These are phyloP conservation scores for Aspergillus campestris DNA, from an alignment of 495 filamentous ascomycete genomes.

Conservation along the genomic window DNA sequence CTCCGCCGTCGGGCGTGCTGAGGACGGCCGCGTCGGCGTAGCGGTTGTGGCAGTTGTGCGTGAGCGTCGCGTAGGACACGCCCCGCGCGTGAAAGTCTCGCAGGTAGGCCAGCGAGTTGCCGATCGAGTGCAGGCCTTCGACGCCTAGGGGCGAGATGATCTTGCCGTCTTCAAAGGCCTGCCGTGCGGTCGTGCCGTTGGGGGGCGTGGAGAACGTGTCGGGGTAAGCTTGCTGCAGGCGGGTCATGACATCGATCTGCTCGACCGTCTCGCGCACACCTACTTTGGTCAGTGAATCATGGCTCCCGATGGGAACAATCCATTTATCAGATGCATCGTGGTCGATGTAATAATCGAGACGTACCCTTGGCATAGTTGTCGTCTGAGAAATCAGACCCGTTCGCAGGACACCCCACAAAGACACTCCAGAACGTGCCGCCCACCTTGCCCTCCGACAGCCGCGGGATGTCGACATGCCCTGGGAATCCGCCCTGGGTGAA, in stretches of 20 bases:
- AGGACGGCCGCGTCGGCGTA: slow-evolving; percentile 79
- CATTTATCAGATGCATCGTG: no score
- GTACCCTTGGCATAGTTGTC: slow-evolving; percentile 54
- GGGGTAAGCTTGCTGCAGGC: slow-evolving; percentile 61
- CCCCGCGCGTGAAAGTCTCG: slow-evolving; percentile 68
- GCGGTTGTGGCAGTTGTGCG: slow-evolving; percentile 87
- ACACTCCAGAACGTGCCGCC: slow-evolving; percentile 87
- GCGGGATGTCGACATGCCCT: slow-evolving; percentile 73
- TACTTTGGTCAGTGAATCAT: slow-evolving; percentile 9
- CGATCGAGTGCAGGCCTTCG: slow-evolving; percentile 93
- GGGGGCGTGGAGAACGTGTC: slow-evolving; percentile 52
- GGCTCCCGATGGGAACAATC: no score
- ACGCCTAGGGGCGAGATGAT: slow-evolving; percentile 69
- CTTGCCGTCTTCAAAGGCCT: slow-evolving; percentile 49
- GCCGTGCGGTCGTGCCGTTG: slow-evolving; percentile 48
- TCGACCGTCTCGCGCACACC: slow-evolving; percentile 65
- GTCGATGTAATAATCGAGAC: slow-evolving; percentile 1
- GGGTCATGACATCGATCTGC: slow-evolving; percentile 73
- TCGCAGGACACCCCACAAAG: slow-evolving; percentile 66
- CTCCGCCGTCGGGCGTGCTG: slow-evolving; percentile 33
- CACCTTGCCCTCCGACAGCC: slow-evolving; percentile 40
- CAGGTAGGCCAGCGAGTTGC: slow-evolving; percentile 71
- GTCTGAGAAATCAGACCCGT: slow-evolving; percentile 63
- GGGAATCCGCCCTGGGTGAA: slow-evolving; percentile 59
- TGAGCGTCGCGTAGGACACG: slow-evolving; percentile 86